phyloP scores from a whole-genome alignment of 1,139 yeast genomes.

The Protomyces pachydermus region DNA sequence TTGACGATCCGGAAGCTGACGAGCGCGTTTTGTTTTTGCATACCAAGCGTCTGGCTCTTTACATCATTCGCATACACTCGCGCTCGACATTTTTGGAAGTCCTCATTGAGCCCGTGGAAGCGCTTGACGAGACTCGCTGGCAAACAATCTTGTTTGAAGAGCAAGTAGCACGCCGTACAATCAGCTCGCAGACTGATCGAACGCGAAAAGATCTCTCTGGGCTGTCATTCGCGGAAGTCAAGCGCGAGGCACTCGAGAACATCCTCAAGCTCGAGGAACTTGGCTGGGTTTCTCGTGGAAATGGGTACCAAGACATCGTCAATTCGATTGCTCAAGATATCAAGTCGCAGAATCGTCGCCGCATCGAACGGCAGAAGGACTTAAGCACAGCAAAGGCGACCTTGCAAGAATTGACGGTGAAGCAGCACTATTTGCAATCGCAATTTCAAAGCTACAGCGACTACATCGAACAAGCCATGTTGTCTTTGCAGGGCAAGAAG shows the following conservation, averaged over 20 bases:
- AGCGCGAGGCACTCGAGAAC: constrained; percentile 68
- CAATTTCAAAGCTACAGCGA: constrained; percentile 62
- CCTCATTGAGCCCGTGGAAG: constrained; percentile 64
- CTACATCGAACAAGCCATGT: constrained; percentile 63
- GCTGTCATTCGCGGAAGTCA: constrained; percentile 67
- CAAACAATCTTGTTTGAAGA: constrained; percentile 53
- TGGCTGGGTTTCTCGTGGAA: constrained; percentile 60
- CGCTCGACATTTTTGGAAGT: constrained; percentile 69
- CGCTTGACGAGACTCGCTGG: constrained; percentile 62
- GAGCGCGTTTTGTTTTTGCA: constrained; percentile 58
- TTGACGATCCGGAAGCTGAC: constrained; percentile 43
- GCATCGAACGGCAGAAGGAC: constrained; percentile 59
- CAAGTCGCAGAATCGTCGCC: constrained; percentile 66
- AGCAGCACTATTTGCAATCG: constrained; percentile 56
- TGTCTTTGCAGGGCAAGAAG: constrained; percentile 54
- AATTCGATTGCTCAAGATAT: constrained; percentile 84
- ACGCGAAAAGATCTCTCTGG: constrained; percentile 37
- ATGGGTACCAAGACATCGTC: constrained; percentile 71
- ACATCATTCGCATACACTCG: constrained; percentile 73
- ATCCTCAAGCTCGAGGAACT: constrained; percentile 68
- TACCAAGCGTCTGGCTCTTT: constrained; percentile 73
- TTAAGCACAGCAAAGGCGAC: constrained; percentile 58
- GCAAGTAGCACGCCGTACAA: constrained; percentile 33
- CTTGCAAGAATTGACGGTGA: constrained; percentile 54
- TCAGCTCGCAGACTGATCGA: constrained; percentile 10